These are phyloP conservation scores for Rhodocollybia butyracea DNA, from an alignment of 768 basidiomycete species.

Conservation along the genomic window DNA sequence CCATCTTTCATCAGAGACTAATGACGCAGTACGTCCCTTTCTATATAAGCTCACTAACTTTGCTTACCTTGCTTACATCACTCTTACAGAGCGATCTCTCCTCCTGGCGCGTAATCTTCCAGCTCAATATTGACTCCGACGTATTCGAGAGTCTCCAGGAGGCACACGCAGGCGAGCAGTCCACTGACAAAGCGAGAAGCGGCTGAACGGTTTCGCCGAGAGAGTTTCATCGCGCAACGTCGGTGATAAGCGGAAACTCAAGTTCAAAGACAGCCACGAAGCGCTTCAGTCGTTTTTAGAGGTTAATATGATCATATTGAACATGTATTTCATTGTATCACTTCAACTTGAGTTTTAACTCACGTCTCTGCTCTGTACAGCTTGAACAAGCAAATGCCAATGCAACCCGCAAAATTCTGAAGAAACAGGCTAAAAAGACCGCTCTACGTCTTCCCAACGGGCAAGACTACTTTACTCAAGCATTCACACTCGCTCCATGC, in stretches of 20 bases:
- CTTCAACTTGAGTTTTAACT: not conserved
- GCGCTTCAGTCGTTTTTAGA: conserved; percentile 70
- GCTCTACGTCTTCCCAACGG: conserved; percentile 64
- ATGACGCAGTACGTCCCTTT: conserved; percentile 16
- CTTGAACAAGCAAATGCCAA: conserved; percentile 84
- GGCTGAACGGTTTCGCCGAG: conserved; percentile 60
- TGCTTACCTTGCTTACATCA: too few species aligned
- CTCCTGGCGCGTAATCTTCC: conserved; percentile 88
- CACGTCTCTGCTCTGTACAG: conserved; percentile 34
- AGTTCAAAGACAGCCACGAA: conserved; percentile 49
- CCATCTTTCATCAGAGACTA: conserved; percentile 20
- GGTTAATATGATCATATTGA: conserved; percentile 74
- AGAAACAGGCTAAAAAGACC: conserved; percentile 91
- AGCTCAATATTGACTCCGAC: conserved; percentile 79
- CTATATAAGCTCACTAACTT: too few species aligned
- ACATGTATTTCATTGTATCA: conserved; percentile 34
- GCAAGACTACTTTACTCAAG: not conserved
- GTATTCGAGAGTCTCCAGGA: conserved; percentile 79
- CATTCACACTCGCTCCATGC: not conserved
- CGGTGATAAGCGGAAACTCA: conserved; percentile 50
- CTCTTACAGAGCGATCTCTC: conserved; percentile 64
- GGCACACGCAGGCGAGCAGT: conserved; percentile 60
- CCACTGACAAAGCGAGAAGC: conserved; percentile 62
- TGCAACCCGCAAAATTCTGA: conserved; percentile 89
- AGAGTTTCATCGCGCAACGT: conserved; percentile 55